Conservation (phyloP, 1,139 yeast species). For the Zygotorulaspora mrakii region DNA sequence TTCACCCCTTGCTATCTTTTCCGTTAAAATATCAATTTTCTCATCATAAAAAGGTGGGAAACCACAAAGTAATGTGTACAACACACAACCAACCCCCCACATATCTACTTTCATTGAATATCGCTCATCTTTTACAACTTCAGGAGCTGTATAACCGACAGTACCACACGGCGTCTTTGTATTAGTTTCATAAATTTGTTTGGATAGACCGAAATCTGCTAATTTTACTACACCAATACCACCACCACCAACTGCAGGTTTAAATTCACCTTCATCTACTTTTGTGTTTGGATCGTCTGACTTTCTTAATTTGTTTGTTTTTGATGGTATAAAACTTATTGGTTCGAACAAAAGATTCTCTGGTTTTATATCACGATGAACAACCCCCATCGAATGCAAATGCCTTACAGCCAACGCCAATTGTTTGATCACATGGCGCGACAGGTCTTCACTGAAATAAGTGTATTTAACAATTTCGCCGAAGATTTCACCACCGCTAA, state of each 20-base stretch:
- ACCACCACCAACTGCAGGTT: slow-evolving; percentile 80
- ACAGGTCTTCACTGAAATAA: slow-evolving; percentile 79
- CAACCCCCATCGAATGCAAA: slow-evolving; percentile 81
- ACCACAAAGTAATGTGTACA: slow-evolving; percentile 86
- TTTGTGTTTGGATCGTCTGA: slow-evolving; percentile 72
- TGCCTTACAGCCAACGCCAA: slow-evolving; percentile 78
- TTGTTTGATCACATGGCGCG: slow-evolving; percentile 81
- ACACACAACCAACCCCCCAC: slow-evolving; percentile 94
- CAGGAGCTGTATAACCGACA: slow-evolving; percentile 91
- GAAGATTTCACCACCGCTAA: slow-evolving; percentile 92
- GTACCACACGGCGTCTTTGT: slow-evolving; percentile 90
- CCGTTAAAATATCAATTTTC: slow-evolving; percentile 71
- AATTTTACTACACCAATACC: slow-evolving; percentile 80
- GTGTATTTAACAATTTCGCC: slow-evolving; percentile 90
- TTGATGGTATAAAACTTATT: slow-evolving; percentile 55
- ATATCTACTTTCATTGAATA: slow-evolving; percentile 90
- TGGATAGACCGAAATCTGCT: slow-evolving; percentile 92
- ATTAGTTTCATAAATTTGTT: slow-evolving; percentile 64
- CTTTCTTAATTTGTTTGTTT: slow-evolving; percentile 48
- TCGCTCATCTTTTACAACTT: slow-evolving; percentile 79
- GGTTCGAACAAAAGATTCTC: slow-evolving; percentile 86
- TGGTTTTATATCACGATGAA: slow-evolving; percentile 93
- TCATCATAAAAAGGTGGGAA: slow-evolving; percentile 97
- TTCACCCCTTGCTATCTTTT: slow-evolving; percentile 79
- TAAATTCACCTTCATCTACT: slow-evolving; percentile 81